These are phyloP conservation scores for Fistulinella prunicolor DNA, from an alignment of 768 basidiomycete species.

Conservation along the genomic window DNA sequence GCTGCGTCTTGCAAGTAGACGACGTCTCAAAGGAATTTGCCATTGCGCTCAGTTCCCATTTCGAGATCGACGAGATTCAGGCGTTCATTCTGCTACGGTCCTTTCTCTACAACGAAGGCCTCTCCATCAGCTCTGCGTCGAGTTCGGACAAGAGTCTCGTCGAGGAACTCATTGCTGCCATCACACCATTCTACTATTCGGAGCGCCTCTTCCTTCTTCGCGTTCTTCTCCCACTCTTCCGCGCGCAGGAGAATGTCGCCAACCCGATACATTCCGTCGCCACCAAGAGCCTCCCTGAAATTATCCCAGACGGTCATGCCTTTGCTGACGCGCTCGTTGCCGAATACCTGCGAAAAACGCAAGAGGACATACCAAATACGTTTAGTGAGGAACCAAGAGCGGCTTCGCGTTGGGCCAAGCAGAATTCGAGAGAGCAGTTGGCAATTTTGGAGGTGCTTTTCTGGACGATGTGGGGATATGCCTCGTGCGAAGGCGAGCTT, in stretches of 20 bases:
- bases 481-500: conserved; percentile 59
- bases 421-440: conserved; percentile 74
- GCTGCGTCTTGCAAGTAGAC: conserved; percentile 58
- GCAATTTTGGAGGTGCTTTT: conserved; percentile 84
- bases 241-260: conserved; percentile 57
- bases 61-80: conserved; percentile 80
- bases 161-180: conserved; percentile 49
- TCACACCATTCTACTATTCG: conserved; percentile 79
- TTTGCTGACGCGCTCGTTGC: conserved; percentile 60
- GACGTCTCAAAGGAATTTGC: conserved; percentile 69
- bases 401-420: conserved; percentile 69
- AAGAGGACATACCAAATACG: conserved; percentile 44
- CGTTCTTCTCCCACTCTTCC: conserved; percentile 70
- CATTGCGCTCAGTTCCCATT: conserved; percentile 65
- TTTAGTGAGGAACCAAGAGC: conserved; percentile 51
- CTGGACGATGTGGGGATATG: conserved; percentile 81
- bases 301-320: conserved; percentile 61
- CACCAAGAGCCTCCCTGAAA: conserved; percentile 48
- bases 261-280: conserved; percentile 58
- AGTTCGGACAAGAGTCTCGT: conserved; percentile 39
- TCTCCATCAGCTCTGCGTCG: conserved; percentile 48
- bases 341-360: conserved; percentile 55
- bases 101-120: conserved; percentile 75
- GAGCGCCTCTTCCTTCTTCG: conserved; percentile 74
- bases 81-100: conserved; percentile 71